Evolutionary conservation across 2,329 filamentous ascomycete species (phyloP), one percentile per base, ranked within the genome.

Genomic region (Trichoderma arundinaceum): DNA sequence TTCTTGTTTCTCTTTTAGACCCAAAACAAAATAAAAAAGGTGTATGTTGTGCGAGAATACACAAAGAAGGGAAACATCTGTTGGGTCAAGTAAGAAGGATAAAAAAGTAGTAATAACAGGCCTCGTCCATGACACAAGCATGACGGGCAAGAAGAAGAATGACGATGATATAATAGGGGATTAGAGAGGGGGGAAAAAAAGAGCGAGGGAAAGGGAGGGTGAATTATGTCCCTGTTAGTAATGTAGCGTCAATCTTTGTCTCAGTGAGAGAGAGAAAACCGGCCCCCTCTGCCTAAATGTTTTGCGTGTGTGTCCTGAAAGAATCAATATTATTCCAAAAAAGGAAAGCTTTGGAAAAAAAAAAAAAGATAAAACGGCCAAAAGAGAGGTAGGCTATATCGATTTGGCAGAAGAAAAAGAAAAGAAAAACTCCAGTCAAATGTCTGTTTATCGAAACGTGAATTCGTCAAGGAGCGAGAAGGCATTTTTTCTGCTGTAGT

Each of bases 221-320:
- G 22, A 28, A 28, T 28, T 28, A 17, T 51, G 46, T 62, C 41
- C 48, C 33, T 54, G 60, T 44, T 28, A 28, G 60, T 54, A n/a
- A 63, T 63, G 33, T 53, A 38, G 49, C 60, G 49, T 63, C 60
- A 63, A 53, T 63, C 60, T 63, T 63, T 54, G 39, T 63, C 60
- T 44, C 60, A 53, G 49, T 54, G 44, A 32, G 44, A 64, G 46
- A 58, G 48, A 59, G 22, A 62, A 38, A 51, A n/a, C 41, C 22
- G 54, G 19, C 49, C 51, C 32, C 35, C 51, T 49, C 51, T 35
- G 52, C 53, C 22, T 57, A 19, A 33, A 54, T 54, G 39, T 60
- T 41, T 60, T 17, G 32, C 49, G 49, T 38, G 39, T 33, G 22
- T 63, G 59, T 63, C 49, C 60, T 63, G 49, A 63, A 54, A 63